A percentile compares a stretch with the other conserved stretches of the same genome.
Evolutionary conservation across 148 eudicot genomes (phyloP).

Genomic region (Cornus kousa): DNA sequence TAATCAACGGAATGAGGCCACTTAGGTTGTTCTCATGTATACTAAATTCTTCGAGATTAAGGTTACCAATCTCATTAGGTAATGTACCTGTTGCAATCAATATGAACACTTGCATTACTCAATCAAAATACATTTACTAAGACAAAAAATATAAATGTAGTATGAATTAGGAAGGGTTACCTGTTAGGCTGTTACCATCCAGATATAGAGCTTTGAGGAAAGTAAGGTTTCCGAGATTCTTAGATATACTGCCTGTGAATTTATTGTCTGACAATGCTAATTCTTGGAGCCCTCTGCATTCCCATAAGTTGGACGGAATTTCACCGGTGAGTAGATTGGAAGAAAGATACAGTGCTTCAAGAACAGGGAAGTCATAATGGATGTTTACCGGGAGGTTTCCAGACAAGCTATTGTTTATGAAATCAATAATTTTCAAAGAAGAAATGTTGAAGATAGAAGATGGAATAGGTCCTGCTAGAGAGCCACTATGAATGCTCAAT

Average conservation of each 20-base stretch:
- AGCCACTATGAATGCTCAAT: background rate
- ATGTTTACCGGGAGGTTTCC: slow-evolving; percentile 14
- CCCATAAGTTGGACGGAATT: slow-evolving; percentile 8
- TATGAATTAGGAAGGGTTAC: background rate
- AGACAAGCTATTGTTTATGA: slow-evolving; percentile 18
- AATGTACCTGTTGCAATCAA: background rate
- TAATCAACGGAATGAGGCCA: background rate
- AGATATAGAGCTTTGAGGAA: background rate
- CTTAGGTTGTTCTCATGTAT: background rate
- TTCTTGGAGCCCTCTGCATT: slow-evolving; percentile 9
- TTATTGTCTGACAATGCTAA: slow-evolving; percentile 7
- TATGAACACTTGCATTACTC: too few relatives aligned
- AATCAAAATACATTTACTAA: too few relatives aligned
- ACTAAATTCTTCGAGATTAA: background rate
- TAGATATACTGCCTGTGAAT: slow-evolving; percentile 2
- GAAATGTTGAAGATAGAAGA: slow-evolving; percentile 23
- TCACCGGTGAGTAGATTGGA: slow-evolving; percentile 16
- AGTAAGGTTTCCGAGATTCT: slow-evolving; percentile 1
- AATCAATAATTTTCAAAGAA: slow-evolving; percentile 5
- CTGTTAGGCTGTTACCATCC: background rate
- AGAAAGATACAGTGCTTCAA: slow-evolving; percentile 14
- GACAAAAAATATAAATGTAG: too few relatives aligned
- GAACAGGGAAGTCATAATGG: slow-evolving; percentile 5
- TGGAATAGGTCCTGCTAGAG: slow-evolving; percentile 18
- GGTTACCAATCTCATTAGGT: background rate